Percentiles rank a stretch among this genome's conserved stretches.
Evolutionary conservation across 805 yeast species (phyloP).

Genomic region (Debaryomyces hansenii): DNA sequence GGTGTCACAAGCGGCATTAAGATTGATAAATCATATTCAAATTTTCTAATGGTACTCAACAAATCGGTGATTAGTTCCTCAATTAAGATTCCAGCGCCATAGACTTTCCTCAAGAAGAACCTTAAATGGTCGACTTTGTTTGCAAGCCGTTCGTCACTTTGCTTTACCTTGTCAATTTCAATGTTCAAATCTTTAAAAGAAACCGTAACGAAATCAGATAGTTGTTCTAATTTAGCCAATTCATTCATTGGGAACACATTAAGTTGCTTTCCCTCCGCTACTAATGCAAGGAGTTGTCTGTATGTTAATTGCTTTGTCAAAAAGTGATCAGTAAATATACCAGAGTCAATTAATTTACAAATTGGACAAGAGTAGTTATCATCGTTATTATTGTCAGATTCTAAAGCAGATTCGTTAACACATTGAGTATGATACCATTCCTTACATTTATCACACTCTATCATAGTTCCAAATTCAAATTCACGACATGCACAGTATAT

Average conservation of each 20-base stretch:
- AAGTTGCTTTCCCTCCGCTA: conserved; percentile 13
- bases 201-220: conserved; percentile 8
- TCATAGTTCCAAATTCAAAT: conserved; percentile 60
- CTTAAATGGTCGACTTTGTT: conserved; percentile 21
- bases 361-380: conserved; percentile 31
- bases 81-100: conserved; percentile 28
- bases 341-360: conserved; percentile 25
- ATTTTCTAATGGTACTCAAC: conserved; percentile 14
- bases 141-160: conserved; percentile 3
- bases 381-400: conserved; percentile 8
- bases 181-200: neutral
- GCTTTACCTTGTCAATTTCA: conserved; percentile 14
- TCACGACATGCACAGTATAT: conserved; percentile 59
- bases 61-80: conserved; percentile 20
- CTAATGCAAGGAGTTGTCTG: conserved; percentile 10
- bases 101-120: conserved; percentile 27
- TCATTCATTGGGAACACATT: conserved; percentile 23
- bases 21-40: neutral
- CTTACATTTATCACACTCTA: conserved; percentile 66
- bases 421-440: conserved; percentile 74
- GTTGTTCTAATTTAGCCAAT: conserved; percentile 14
- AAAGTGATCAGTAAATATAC: conserved; percentile 12
- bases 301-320: conserved; percentile 14
- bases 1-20: neutral
- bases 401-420: conserved; percentile 31